A percentile compares a stretch with the other conserved stretches of the same genome.
phyloP scores from a whole-genome alignment of 1,139 yeast species.

The Saccharomyces hybrid region DNA sequence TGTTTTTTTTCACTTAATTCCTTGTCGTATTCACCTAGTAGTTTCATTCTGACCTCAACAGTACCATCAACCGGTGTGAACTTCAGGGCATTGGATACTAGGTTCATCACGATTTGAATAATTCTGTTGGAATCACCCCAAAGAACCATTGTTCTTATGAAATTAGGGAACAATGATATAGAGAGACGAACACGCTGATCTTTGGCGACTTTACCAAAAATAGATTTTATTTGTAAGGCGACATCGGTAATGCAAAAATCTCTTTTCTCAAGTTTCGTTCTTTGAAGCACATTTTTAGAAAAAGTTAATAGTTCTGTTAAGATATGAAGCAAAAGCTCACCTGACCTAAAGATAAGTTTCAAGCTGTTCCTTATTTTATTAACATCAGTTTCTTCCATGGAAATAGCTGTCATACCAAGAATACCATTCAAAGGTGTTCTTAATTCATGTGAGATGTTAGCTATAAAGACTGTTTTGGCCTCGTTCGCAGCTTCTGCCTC shows the following conservation, averaged over 20 bases:
- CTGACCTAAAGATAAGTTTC: slow-evolving; percentile 75
- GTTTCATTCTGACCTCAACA: slow-evolving; percentile 57
- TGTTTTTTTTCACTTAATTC: slow-evolving; percentile 33
- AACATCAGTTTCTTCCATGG: slow-evolving; percentile 73
- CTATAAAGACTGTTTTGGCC: slow-evolving; percentile 88
- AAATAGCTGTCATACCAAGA: slow-evolving; percentile 90
- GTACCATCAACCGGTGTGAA: slow-evolving; percentile 84
- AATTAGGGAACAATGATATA: slow-evolving; percentile 52
- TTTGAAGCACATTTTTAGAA: slow-evolving; percentile 80
- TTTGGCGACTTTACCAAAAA: slow-evolving; percentile 75
- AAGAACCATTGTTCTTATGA: slow-evolving; percentile 53
- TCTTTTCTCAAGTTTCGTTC: slow-evolving; percentile 75
- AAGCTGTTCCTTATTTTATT: slow-evolving; percentile 58
- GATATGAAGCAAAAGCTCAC: slow-evolving; percentile 77
- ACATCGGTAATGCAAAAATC: slow-evolving; percentile 68
- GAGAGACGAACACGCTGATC: slow-evolving; percentile 65
- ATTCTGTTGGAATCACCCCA: slow-evolving; percentile 84
- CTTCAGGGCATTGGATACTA: slow-evolving; percentile 79
- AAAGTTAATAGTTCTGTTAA: slow-evolving; percentile 83
- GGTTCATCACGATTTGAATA: slow-evolving; percentile 77
- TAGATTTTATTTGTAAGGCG: slow-evolving; percentile 76
- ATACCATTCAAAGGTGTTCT: slow-evolving; percentile 94
- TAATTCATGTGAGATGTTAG: slow-evolving; percentile 90
- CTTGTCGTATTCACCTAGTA: slow-evolving; percentile 68
- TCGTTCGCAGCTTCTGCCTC: slow-evolving; percentile 90